Evolutionary conservation across 495 filamentous ascomycete species (phyloP).

Genomic region (Tuber borchii): DNA sequence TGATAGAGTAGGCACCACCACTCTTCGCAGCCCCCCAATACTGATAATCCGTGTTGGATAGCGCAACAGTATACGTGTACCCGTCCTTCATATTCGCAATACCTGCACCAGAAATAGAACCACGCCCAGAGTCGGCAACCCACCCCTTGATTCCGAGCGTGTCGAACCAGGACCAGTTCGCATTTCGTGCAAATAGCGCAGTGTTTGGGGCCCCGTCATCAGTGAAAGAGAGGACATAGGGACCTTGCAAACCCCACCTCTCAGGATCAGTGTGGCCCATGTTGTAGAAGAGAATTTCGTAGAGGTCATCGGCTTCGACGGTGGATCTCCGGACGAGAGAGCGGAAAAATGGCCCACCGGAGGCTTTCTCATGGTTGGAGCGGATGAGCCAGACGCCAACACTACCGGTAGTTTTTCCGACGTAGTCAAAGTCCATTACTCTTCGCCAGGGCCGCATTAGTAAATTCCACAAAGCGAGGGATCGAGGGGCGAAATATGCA

Average conservation of each 20-base stretch:
- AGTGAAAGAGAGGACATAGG: conserved; percentile 42
- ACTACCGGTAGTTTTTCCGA: conserved; percentile 25
- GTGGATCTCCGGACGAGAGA: conserved; percentile 31
- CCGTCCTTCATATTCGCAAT: conserved; percentile 28
- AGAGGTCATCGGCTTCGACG: conserved; percentile 22
- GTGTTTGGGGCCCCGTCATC: conserved; percentile 39
- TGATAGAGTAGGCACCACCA: conserved; percentile 33
- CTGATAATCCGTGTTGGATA: conserved; percentile 41
- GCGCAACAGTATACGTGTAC: conserved; percentile 39
- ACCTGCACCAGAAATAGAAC: conserved; percentile 39
- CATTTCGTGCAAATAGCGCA: conserved; percentile 28
- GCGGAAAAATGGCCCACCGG: conserved; percentile 47
- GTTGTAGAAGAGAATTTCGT: conserved; percentile 44
- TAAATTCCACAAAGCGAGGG: neutral
- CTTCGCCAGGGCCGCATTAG: conserved; percentile 1
- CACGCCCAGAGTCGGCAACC: conserved; percentile 39
- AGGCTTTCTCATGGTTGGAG: conserved; percentile 46
- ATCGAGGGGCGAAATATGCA: neutral
- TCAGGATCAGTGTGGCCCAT: conserved; percentile 47
- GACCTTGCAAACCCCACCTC: conserved; percentile 43
- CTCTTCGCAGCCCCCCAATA: conserved; percentile 36
- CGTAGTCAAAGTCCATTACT: conserved; percentile 29
- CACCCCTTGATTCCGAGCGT: conserved; percentile 39
- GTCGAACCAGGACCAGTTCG: conserved; percentile 43
- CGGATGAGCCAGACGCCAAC: conserved; percentile 27